Evolutionary conservation across 139 green algal genomes (phyloP), one percentile per base, ranked within the genome.

Genomic region (Chlamydomonas incerta): DNA sequence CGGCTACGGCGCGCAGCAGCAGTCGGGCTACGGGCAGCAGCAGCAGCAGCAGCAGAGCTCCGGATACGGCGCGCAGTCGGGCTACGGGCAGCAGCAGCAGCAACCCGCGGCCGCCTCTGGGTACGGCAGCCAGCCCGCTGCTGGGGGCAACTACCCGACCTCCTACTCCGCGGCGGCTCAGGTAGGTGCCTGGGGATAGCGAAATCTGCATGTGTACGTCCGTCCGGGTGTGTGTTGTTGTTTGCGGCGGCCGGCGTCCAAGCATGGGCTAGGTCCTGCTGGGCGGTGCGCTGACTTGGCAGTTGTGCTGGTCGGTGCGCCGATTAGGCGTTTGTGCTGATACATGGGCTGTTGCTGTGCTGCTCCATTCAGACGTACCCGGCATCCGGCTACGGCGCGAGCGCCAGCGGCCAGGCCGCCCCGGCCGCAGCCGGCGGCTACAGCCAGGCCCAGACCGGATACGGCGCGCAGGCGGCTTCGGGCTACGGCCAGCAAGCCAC

Each of bases 81-180:
- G 33, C 9, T 81, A 81, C 34, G 58, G 74, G 23, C 28, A 15
- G 24, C 74, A 81, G 33, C 74, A 81, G 24, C 31, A 57, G 74
- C 74, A 70, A 41, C 41, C 60, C 28, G 18, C 24, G 70, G 37
- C 26, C 3, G 57, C 13, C 21, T 31, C 33, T 3, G 52, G 37
- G 4, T 82, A 82, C 55, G 60, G 28, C 23, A 72, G 63, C 62
- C 77, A 83, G 77, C 63, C 66, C 24, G 77, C 77, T 29, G 77
- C 77, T 14, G 37, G 62, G 8, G 63, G 63, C 9, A 74, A 41
- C 28, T 83, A 83, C 77, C 77, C 77, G 9, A 74, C 77, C 8
- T 83, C 77, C n/a, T 83, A 83, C 62, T 74, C 62, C 0, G 77
- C 77, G 26, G 63, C 77, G 5, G 77, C 77, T 10, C 77, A 83